phyloP scores from a whole-genome alignment of 441 rosid species.

The Eruca vesicaria region DNA sequence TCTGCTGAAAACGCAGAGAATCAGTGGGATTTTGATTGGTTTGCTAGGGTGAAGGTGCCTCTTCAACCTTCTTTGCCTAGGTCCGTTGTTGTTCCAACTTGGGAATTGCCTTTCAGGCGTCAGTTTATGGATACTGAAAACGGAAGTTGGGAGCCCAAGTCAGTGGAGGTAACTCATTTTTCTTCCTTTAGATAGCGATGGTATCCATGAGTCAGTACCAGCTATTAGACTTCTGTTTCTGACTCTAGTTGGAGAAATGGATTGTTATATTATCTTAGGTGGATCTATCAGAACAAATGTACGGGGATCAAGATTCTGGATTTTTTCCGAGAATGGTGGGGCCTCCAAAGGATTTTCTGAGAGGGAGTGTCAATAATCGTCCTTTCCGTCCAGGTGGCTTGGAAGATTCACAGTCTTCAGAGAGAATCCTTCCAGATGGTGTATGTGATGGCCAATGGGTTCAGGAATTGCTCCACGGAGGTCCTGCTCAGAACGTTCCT shows the following conservation, averaged over 20 bases:
- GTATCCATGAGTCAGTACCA: background rate
- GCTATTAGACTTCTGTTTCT: slow-evolving; percentile 25
- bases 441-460: slow-evolving; percentile 86
- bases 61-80: slow-evolving; percentile 77
- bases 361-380: slow-evolving; percentile 90
- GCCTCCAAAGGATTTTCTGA: slow-evolving; percentile 75
- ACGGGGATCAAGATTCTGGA: slow-evolving; percentile 67
- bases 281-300: slow-evolving; percentile 75
- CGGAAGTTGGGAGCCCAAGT: slow-evolving; percentile 73
- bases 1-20: slow-evolving; percentile 72
- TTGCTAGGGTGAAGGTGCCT: slow-evolving; percentile 71
- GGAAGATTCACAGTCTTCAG: slow-evolving; percentile 62
- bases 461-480: slow-evolving; percentile 69
- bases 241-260: slow-evolving; percentile 37
- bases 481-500: slow-evolving; percentile 68
- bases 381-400: slow-evolving; percentile 98
- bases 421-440: slow-evolving; percentile 75
- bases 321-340: slow-evolving; percentile 63
- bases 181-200: slow-evolving; percentile 5
- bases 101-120: slow-evolving; percentile 90
- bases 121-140: slow-evolving; percentile 35
- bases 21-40: slow-evolving; percentile 99
- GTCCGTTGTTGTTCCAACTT: slow-evolving; percentile 69
- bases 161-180: slow-evolving; percentile 65
- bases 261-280: slow-evolving; percentile 62